Conservation (phyloP, 345 rosid species). For the Anastatica hierochuntica region DNA sequence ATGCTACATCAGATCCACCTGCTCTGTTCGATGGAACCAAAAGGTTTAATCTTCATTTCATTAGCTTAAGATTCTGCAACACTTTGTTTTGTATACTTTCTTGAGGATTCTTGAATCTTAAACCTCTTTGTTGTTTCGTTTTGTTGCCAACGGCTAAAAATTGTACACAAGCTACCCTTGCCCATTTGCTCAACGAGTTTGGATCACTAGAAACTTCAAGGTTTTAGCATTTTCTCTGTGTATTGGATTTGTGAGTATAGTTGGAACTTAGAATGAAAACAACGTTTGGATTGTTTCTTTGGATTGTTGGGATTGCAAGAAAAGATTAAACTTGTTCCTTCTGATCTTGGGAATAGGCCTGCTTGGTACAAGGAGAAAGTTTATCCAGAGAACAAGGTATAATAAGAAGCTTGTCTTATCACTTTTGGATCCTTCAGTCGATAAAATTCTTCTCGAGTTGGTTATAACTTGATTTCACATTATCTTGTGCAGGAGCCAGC, state of each 20-base stretch:
- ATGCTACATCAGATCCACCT: slow-evolving; percentile 52
- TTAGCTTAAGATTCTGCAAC: neutral
- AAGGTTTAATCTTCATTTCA: slow-evolving; percentile 33
- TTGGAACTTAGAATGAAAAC: neutral
- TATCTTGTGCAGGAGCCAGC: slow-evolving; percentile 55
- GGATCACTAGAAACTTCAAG: slow-evolving; percentile 92
- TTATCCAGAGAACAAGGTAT: slow-evolving; percentile 70
- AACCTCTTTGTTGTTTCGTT: neutral
- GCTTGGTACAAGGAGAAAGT: slow-evolving; percentile 88
- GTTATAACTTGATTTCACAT: neutral
- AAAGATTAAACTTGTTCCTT: slow-evolving; percentile 63
- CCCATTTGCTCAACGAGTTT: slow-evolving; percentile 82
- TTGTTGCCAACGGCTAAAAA: slow-evolving; percentile 21
- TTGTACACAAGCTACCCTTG: slow-evolving; percentile 51
- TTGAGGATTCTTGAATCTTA: neutral
- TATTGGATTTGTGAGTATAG: neutral
- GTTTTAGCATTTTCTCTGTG: slow-evolving; percentile 11
- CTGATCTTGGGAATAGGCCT: slow-evolving; percentile 68
- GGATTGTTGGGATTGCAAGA: slow-evolving; percentile 63
- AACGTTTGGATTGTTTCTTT: neutral
- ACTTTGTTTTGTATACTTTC: neutral
- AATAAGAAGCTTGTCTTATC: neutral
- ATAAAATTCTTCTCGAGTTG: neutral
- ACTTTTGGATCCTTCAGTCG: neutral
- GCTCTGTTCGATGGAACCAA: slow-evolving; percentile 71